Evolutionary conservation across 108 stramenopile species (phyloP).

Genomic region (Seminavis robusta): DNA sequence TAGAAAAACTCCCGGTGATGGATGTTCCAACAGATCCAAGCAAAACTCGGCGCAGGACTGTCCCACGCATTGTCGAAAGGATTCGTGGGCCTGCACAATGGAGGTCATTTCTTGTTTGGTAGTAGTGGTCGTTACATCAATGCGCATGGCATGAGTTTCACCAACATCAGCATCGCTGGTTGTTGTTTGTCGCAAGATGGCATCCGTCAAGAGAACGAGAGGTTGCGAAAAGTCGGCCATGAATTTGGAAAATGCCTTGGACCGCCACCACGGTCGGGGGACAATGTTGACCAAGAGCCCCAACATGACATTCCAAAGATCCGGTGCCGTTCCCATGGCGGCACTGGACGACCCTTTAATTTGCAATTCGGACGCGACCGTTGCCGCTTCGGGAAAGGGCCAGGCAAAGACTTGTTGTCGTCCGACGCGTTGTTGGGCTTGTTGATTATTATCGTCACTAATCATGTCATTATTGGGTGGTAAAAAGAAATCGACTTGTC

Average conservation of each 20-base stretch:
- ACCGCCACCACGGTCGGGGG: conserved; percentile 51
- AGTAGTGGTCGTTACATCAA: conserved; percentile 35
- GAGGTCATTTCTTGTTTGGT: conserved; percentile 12
- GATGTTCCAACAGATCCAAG: conserved; percentile 38
- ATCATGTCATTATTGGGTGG: background rate
- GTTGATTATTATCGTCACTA: conserved; percentile 10
- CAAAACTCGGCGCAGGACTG: conserved; percentile 64
- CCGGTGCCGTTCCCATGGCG: conserved; percentile 66
- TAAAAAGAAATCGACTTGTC: conserved; percentile 47
- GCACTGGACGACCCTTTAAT: conserved; percentile 38
- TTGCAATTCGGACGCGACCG: conserved; percentile 34
- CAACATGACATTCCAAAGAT: conserved; percentile 59
- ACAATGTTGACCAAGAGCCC: conserved; percentile 42
- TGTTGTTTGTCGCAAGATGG: conserved; percentile 14
- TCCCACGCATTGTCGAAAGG: conserved; percentile 58
- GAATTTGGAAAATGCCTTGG: conserved; percentile 39
- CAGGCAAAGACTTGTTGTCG: conserved; percentile 52
- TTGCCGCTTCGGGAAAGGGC: conserved; percentile 74
- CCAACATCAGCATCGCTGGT: conserved; percentile 17
- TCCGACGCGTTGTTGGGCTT: conserved; percentile 34
- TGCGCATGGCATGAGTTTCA: conserved; percentile 69
- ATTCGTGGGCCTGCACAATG: conserved; percentile 53
- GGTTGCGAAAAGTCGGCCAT: conserved; percentile 64
- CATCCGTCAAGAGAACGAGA: conserved; percentile 41
- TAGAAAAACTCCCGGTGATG: conserved; percentile 32